Percentiles rank a stretch among this genome's conserved stretches.
Evolutionary conservation across 768 basidiomycete species (phyloP).

Genomic region (Podaxis sp.): DNA sequence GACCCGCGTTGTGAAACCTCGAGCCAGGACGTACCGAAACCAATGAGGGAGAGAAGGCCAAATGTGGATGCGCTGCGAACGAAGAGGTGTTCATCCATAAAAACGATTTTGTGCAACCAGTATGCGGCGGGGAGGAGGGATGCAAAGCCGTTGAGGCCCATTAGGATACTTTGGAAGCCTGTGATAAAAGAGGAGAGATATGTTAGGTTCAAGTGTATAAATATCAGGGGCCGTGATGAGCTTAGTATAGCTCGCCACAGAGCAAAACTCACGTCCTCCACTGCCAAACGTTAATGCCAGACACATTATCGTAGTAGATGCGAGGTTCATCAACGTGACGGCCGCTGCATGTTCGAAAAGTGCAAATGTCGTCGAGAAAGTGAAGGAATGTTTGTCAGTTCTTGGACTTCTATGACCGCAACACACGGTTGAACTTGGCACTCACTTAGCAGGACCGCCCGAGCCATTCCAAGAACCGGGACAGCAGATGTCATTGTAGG

Average conservation of each 20-base stretch:
- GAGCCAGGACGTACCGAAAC: constrained; percentile 2
- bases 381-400: not conserved
- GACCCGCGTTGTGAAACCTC: not conserved
- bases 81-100: not conserved
- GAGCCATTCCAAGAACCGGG: not conserved
- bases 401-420: not conserved
- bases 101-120: constrained; percentile 8
- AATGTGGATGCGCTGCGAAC: not conserved
- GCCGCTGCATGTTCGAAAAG: not conserved
- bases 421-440: not conserved
- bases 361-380: not conserved
- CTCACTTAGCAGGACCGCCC: constrained; percentile 7
- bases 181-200: not conserved
- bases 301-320: constrained; percentile 5
- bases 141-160: constrained; percentile 8
- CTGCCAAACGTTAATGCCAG: constrained; percentile 7
- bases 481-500: not conserved
- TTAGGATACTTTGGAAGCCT: constrained; percentile 4
- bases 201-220: not conserved
- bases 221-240: not conserved
- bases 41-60: constrained; percentile 7
- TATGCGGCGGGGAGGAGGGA: constrained; percentile 12
- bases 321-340: constrained; percentile 8
- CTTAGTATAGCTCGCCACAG: not conserved
- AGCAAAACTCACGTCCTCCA: constrained; percentile 2